Percentiles rank a stretch among this genome's conserved stretches.
These are phyloP conservation scores for Xylariaceae sp. DNA, from an alignment of 2,329 filamentous ascomycete species.

Conservation along the genomic window DNA sequence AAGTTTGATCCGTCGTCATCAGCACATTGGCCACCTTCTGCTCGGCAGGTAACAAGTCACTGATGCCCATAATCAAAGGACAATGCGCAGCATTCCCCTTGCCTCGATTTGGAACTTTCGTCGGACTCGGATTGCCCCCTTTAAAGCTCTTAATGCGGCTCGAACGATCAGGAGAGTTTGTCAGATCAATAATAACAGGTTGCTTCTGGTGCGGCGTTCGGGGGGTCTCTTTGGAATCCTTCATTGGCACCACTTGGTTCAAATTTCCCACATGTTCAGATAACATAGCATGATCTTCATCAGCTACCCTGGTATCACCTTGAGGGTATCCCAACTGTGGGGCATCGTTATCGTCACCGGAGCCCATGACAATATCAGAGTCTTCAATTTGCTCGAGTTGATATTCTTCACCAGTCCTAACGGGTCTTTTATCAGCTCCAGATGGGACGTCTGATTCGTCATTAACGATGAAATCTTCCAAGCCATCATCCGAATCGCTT, in stretches of 20 bases:
- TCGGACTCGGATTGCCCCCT: constrained; percentile 8
- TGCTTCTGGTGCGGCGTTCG: constrained; percentile 18
- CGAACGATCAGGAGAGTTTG: constrained; percentile 15
- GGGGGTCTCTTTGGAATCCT: background rate
- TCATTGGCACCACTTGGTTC: background rate
- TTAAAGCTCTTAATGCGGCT: constrained; percentile 7
- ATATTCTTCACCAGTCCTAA: constrained; percentile 9
- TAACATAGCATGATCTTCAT: background rate
- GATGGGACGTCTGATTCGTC: constrained; percentile 26
- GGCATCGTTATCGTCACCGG: background rate
- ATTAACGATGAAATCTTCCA: constrained; percentile 48
- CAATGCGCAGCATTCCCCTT: background rate
- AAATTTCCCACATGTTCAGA: background rate
- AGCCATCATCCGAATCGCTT: constrained; percentile 46
- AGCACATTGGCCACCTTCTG: constrained; percentile 30
- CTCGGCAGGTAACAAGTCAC: constrained; percentile 25
- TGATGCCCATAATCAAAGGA: constrained; percentile 23
- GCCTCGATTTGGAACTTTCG: background rate
- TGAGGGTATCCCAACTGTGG: background rate
- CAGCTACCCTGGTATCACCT: background rate
- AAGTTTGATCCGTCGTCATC: constrained; percentile 19
- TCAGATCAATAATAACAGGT: constrained; percentile 21
- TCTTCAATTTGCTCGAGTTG: background rate
- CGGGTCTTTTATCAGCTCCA: background rate
- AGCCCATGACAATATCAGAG: background rate